These are phyloP conservation scores for Mycena albidolilacea DNA, from an alignment of 768 basidiomycete genomes.

Conservation along the genomic window DNA sequence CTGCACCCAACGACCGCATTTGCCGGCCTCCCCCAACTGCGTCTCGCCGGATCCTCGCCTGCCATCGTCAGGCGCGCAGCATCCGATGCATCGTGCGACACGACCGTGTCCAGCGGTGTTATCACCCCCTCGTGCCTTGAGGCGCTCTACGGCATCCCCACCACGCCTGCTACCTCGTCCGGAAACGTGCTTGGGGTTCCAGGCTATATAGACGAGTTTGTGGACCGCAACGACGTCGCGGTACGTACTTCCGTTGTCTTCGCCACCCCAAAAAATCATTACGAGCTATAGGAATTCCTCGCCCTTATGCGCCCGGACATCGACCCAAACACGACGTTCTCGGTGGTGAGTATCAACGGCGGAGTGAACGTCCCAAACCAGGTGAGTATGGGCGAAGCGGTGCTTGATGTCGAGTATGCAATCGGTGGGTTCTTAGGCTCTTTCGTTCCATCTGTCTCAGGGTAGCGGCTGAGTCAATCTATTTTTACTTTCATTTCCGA, in stretches of 20 bases:
- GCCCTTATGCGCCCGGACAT: not conserved
- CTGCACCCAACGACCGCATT: not conserved
- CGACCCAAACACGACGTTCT: not conserved
- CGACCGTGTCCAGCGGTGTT: not conserved
- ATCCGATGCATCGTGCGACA: not conserved
- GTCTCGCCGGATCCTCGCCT: too few species aligned
- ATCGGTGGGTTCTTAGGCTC: not conserved
- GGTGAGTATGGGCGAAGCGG: not conserved
- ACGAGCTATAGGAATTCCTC: not conserved
- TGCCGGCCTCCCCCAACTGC: too few species aligned
- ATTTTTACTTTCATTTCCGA: not conserved
- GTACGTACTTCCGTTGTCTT: not conserved
- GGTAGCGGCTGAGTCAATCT: not conserved
- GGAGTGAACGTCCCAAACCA: not conserved
- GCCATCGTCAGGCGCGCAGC: not conserved
- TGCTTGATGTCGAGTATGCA: not conserved
- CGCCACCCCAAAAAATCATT: not conserved
- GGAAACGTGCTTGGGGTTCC: not conserved
- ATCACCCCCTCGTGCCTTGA: not conserved
- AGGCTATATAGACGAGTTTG: not conserved
- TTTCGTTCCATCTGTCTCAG: not conserved
- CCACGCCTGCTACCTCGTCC: not conserved
- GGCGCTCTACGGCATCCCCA: not conserved
- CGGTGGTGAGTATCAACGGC: not conserved
- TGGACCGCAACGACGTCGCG: not conserved